Base-by-base conservation (phyloP, 768 basidiomycete species). In the Asterophora lycoperdoides region DNA sequence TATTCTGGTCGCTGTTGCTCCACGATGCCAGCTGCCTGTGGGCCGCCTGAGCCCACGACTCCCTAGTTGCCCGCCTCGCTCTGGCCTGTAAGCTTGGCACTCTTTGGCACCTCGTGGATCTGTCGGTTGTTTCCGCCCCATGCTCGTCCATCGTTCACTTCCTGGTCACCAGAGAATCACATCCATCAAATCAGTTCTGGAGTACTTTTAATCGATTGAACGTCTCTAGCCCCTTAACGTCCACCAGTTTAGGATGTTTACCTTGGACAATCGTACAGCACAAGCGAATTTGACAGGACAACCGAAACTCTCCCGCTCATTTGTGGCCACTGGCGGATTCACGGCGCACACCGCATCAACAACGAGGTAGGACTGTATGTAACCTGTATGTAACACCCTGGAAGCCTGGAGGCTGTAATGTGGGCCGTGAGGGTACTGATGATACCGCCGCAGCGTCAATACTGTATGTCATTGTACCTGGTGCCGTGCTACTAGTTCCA, bases 171-270 rank as follows among this genome's bases (percentile, higher is more conserved):
- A n/a, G n/a, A 41, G 11, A 41, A 41, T 14, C 26, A 14, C 17
- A 44, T 44, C 34, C 36, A 37, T 45, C 44, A 36, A 15, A 43
- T 45, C 44, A 18, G 8, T 23, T 23, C 23, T 23, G 23, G 23
- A 23, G 15, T 44, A 9, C 33, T 29, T 33, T 30, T 30, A 45
- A 37, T 46, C 45, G 46, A 47, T 47, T 48, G 19, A 17, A 23
- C 40, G 32, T 9, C 39, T 40, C 38, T 14, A 14, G 33, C 20
- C 39, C 11, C 3, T 26, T 26, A 23, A 15, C 4, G 11, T 13
- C 6, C 8, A 40, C 20, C 39, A 2, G 23, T 6, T 23, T 40
- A 19, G 14, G 10, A 40, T 23, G 6, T 40, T 8, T 19, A 40
- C 39, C 10, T 13, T 40, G 39, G n/a, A 34, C n/a, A 40, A 26